phyloP scores from a whole-genome alignment of 2,329 filamentous ascomycete genomes.

The Botryotinia narcissicola region DNA sequence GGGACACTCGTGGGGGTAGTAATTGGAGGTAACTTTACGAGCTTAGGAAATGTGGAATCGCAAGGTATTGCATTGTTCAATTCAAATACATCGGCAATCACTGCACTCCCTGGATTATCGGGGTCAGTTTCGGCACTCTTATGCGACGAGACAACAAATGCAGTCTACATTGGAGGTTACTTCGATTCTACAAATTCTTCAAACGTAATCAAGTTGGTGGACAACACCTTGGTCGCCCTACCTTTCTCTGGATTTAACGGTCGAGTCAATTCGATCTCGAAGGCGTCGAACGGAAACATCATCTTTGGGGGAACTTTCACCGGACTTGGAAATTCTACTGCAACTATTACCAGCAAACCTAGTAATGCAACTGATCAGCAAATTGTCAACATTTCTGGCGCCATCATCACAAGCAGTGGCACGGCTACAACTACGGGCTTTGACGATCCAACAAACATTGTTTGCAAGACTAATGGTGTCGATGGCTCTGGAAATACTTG shows the following conservation, averaged over 20 bases:
- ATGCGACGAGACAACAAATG: slow-evolving; percentile 73
- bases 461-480: slow-evolving; percentile 71
- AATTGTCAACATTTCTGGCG: slow-evolving; percentile 79
- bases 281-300: slow-evolving; percentile 76
- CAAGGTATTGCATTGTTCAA: slow-evolving; percentile 80
- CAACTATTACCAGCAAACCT: slow-evolving; percentile 42
- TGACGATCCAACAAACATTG: slow-evolving; percentile 72
- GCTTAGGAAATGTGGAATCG: slow-evolving; percentile 72
- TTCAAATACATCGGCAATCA: slow-evolving; percentile 65
- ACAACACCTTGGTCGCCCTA: slow-evolving; percentile 70
- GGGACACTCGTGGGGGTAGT: slow-evolving; percentile 71
- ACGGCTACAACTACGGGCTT: slow-evolving; percentile 63
- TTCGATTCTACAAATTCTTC: slow-evolving; percentile 79
- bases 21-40: slow-evolving; percentile 94
- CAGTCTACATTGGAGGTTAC: slow-evolving; percentile 87
- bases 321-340: slow-evolving; percentile 76
- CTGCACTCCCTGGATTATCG: slow-evolving; percentile 73
- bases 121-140: slow-evolving; percentile 80
- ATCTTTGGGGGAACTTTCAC: slow-evolving; percentile 91
- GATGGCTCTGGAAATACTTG: slow-evolving; percentile 76
- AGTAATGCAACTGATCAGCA: slow-evolving; percentile 65
- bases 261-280: slow-evolving; percentile 80
- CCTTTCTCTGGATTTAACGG: slow-evolving; percentile 95
- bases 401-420: slow-evolving; percentile 66
- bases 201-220: slow-evolving; percentile 83